phyloP scores from a whole-genome alignment of 148 eudicot species.

The Mesembryanthemum crystallinum region DNA sequence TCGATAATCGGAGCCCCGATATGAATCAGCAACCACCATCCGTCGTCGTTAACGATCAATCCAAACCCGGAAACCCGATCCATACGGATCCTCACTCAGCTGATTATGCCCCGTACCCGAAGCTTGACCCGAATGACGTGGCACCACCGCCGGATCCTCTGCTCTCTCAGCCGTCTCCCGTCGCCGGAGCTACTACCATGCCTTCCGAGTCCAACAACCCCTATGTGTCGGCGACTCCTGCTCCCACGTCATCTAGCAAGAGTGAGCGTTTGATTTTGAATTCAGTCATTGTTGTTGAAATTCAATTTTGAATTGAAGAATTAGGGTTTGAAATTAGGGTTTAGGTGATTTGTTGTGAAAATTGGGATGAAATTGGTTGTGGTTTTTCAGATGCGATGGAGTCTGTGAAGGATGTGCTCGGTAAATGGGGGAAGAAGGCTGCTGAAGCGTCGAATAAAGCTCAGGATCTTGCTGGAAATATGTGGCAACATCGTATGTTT shows the following conservation, averaged over 20 bases:
- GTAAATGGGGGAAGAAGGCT: slow-evolving; percentile 85
- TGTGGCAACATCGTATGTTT: slow-evolving; percentile 92
- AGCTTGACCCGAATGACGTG: slow-evolving; percentile 69
- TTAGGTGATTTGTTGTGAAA: not conserved
- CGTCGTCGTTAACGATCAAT: slow-evolving; percentile 10
- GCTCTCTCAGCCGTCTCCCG: slow-evolving; percentile 26
- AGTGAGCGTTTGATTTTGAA: slow-evolving; percentile 29
- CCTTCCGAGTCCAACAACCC: slow-evolving; percentile 82
- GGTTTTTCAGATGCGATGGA: slow-evolving; percentile 56
- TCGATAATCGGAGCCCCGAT: slow-evolving; percentile 8
- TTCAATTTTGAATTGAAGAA: not conserved
- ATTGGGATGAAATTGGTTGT: slow-evolving; percentile 2
- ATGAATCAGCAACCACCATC: slow-evolving; percentile 1
- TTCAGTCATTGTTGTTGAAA: not conserved
- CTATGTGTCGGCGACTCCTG: slow-evolving; percentile 64
- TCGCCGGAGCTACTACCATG: slow-evolving; percentile 54
- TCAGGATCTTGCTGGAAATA: slow-evolving; percentile 77
- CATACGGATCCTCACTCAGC: slow-evolving; percentile 34
- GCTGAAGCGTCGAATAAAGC: slow-evolving; percentile 79
- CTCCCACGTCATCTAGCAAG: slow-evolving; percentile 42
- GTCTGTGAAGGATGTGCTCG: slow-evolving; percentile 69
- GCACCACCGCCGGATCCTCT: slow-evolving; percentile 53
- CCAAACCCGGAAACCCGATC: slow-evolving; percentile 12
- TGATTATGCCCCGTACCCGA: slow-evolving; percentile 81
- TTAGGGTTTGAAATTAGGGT: not conserved